Percentiles rank a stretch among this genome's conserved stretches.
phyloP scores from a whole-genome alignment of 2,329 filamentous ascomycete genomes.

The Ophiosphaerella herpotricha region DNA sequence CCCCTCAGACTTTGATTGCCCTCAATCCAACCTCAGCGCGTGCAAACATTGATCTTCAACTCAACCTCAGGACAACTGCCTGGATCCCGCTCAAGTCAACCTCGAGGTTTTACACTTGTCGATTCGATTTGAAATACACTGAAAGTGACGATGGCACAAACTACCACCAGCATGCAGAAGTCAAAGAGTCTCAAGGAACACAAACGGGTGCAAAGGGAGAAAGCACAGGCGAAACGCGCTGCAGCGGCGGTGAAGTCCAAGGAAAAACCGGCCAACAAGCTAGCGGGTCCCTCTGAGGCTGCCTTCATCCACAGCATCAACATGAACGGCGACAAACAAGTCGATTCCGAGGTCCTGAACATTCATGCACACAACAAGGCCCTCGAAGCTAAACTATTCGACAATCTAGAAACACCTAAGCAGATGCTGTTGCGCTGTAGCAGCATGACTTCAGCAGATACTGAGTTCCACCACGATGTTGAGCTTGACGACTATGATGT shows the following conservation, averaged over 20 bases:
- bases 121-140: too few species aligned
- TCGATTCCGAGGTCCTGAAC: not conserved
- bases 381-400: slow-evolving; percentile 4
- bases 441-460: not conserved
- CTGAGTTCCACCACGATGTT: slow-evolving; percentile 1
- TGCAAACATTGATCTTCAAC: too few species aligned
- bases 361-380: not conserved
- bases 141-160: too few species aligned
- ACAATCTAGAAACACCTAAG: slow-evolving; percentile 7
- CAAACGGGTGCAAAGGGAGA: slow-evolving; percentile 11
- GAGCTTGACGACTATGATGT: not conserved
- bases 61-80: too few species aligned
- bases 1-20: too few species aligned
- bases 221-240: not conserved
- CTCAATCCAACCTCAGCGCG: too few species aligned
- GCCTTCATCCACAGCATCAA: too few species aligned
- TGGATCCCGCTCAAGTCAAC: too few species aligned
- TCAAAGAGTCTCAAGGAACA: slow-evolving; percentile 5
- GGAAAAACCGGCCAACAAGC: not conserved
- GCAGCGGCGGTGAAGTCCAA: slow-evolving; percentile 1
- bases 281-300: not conserved
- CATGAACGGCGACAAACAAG: too few species aligned
- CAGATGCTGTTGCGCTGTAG: slow-evolving; percentile 5
- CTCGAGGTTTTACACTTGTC: too few species aligned
- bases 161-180: slow-evolving; percentile 3